Conservation (phyloP, 345 rosid genomes). For the Sisymbrium irio region DNA sequence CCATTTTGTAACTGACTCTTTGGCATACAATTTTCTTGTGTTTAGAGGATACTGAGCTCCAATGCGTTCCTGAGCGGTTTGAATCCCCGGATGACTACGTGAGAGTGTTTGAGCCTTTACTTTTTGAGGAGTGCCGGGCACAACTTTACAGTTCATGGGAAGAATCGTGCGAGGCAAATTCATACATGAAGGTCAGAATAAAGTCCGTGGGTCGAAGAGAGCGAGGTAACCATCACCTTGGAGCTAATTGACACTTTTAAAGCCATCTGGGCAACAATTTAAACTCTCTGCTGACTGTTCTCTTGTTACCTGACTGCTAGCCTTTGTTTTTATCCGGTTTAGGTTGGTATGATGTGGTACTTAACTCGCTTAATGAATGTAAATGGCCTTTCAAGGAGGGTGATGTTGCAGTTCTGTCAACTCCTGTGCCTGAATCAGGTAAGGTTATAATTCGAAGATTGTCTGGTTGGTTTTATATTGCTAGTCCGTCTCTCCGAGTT, state of each 20-base stretch:
- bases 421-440: slow-evolving; percentile 83
- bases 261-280: neutral
- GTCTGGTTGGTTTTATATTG: neutral
- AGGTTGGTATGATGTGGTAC: slow-evolving; percentile 98
- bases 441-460: slow-evolving; percentile 14
- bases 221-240: slow-evolving; percentile 59
- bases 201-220: slow-evolving; percentile 89
- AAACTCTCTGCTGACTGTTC: slow-evolving; percentile 8
- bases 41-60: slow-evolving; percentile 87
- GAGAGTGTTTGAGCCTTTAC: slow-evolving; percentile 95
- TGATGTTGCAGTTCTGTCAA: slow-evolving; percentile 91
- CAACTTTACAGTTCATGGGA: slow-evolving; percentile 97
- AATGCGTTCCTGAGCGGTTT: slow-evolving; percentile 85
- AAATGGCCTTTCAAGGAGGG: slow-evolving; percentile 99
- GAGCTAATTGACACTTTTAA: neutral
- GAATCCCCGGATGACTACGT: slow-evolving; percentile 90
- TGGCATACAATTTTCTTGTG: slow-evolving; percentile 23
- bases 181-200: slow-evolving; percentile 68
- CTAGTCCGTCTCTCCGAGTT: slow-evolving; percentile 13
- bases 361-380: slow-evolving; percentile 68
- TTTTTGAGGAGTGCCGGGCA: slow-evolving; percentile 99
- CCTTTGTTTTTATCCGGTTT: slow-evolving; percentile 20
- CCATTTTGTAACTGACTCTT: slow-evolving; percentile 9
- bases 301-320: slow-evolving; percentile 27
- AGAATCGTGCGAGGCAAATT: slow-evolving; percentile 74